These are phyloP conservation scores for Xerocomus amazonicus DNA, from an alignment of 1,284 basidiomycete species.

Conservation along the genomic window DNA sequence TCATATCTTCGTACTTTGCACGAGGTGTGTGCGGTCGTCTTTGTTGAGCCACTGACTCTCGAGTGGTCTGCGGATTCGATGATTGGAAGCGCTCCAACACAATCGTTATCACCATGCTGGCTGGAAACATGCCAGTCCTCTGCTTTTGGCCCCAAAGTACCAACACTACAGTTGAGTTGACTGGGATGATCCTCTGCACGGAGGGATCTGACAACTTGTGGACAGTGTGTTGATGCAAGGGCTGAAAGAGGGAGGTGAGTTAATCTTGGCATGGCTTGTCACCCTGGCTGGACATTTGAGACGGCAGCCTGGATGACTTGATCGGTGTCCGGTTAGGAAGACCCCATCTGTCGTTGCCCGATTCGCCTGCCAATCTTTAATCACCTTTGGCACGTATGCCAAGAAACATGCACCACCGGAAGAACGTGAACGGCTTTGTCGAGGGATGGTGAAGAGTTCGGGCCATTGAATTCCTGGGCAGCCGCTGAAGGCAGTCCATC, in stretches of 20 bases:
- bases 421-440: conserved; percentile 56
- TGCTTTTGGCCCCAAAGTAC: conserved; percentile 77
- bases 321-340: conserved; percentile 73
- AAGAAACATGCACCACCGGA: conserved; percentile 60
- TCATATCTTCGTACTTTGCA: conserved; percentile 79
- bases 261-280: not conserved
- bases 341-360: conserved; percentile 37
- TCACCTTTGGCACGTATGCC: conserved; percentile 66
- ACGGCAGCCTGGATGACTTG: conserved; percentile 72
- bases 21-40: conserved; percentile 48
- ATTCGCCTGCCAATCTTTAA: conserved; percentile 35
- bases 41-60: not conserved
- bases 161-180: conserved; percentile 67
- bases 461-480: conserved; percentile 18
- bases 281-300: conserved; percentile 1
- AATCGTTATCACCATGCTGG: conserved; percentile 97
- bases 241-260: conserved; percentile 75
- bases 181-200: not conserved
- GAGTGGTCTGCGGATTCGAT: conserved; percentile 51
- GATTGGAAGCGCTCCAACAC: conserved; percentile 84
- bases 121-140: conserved; percentile 84
- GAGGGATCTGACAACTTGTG: conserved; percentile 4
- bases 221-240: conserved; percentile 85
- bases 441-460: conserved; percentile 40
- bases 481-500: not conserved